Evolutionary conservation across 768 basidiomycete genomes (phyloP).

Genomic region (Leccinum uliginosum): DNA sequence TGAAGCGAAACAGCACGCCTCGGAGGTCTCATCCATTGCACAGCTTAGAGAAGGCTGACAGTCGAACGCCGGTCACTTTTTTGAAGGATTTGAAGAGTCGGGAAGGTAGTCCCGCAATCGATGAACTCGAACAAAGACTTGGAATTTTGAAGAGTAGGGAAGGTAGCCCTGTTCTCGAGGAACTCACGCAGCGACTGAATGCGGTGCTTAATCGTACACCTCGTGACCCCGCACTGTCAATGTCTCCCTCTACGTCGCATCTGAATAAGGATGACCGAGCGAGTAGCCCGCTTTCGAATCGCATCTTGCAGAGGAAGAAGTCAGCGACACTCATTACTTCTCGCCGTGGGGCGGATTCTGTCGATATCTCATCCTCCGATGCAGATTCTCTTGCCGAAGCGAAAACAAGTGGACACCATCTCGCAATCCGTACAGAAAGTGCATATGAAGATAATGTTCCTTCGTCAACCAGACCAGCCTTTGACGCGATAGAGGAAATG

Average conservation of each 20-base stretch:
- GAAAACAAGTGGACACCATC: constrained; percentile 8
- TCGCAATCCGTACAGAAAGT: constrained; percentile 7
- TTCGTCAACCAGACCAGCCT: constrained; percentile 29
- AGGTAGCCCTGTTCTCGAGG: constrained; percentile 51
- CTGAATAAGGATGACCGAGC: constrained; percentile 16
- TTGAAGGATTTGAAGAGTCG: constrained; percentile 39
- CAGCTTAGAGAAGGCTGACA: constrained; percentile 24
- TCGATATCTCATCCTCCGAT: constrained; percentile 2
- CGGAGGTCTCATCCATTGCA: constrained; percentile 36
- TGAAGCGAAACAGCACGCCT: constrained; percentile 48
- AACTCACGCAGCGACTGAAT: constrained; percentile 43
- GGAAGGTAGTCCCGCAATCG: constrained; percentile 58
- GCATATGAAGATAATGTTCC: constrained; percentile 10
- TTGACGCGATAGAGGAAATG: constrained; percentile 59
- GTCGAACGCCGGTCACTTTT: constrained; percentile 43
- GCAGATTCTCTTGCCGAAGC: constrained; percentile 10
- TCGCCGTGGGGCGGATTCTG: not conserved
- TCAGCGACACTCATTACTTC: constrained; percentile 10
- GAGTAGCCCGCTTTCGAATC: constrained; percentile 29
- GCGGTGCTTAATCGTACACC: constrained; percentile 36
- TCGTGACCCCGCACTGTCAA: constrained; percentile 26
- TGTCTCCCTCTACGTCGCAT: constrained; percentile 21
- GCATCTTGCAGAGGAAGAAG: constrained; percentile 17
- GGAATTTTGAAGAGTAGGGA: constrained; percentile 53
- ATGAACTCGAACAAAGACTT: constrained; percentile 59